Base-by-base conservation (phyloP, 495 filamentous ascomycete genomes). In the Penicillium parvum region DNA sequence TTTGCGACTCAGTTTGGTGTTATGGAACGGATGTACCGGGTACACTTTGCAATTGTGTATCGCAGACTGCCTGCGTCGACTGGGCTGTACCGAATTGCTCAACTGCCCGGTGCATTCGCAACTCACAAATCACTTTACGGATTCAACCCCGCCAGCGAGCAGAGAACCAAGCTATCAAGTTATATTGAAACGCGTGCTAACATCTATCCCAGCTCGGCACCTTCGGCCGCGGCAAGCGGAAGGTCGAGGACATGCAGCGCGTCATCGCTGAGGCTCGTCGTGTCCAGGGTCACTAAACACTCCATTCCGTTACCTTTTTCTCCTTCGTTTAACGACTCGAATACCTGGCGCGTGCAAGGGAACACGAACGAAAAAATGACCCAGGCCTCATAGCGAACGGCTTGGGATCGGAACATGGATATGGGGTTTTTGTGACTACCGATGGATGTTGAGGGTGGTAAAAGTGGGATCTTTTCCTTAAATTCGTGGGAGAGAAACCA, bases 171-270 rank as follows among this genome's bases (percentile, higher is more conserved):
- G 28, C 40, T 8, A 7, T 1, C 20, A 29, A 23, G 28, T 43
- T 8, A 1, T n/a, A 20, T 27, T 32, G 10, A 15, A 30, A 19
- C 11, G 29, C 36, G 47, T 7, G 21, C 55, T 58, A 52, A 62
- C 55, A 37, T 26, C 14, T 52, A 28, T 17, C 55, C 44, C 38
- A 87, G 80, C 90, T 98, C 76, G 92, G 92, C 61, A 96, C 92
- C 58, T 97, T 95, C 73, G 83, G 82, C 60, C 90, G 92, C 64
- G 92, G 90, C 55, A 98, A 98, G 91, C 79, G 79, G 63, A 97
- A 97, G 89, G 92, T 96, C 52, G 92, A 98, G 67, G 90, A 96
- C 76, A 86, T 98, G 75, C 85, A 88, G 74, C 82, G 86, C 60
- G 86, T 97, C 68, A 97, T 97, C 72, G 90, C 90, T 57, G 92